Evolutionary conservation across 768 basidiomycete species (phyloP).

Genomic region (Amylocystis lapponica): DNA sequence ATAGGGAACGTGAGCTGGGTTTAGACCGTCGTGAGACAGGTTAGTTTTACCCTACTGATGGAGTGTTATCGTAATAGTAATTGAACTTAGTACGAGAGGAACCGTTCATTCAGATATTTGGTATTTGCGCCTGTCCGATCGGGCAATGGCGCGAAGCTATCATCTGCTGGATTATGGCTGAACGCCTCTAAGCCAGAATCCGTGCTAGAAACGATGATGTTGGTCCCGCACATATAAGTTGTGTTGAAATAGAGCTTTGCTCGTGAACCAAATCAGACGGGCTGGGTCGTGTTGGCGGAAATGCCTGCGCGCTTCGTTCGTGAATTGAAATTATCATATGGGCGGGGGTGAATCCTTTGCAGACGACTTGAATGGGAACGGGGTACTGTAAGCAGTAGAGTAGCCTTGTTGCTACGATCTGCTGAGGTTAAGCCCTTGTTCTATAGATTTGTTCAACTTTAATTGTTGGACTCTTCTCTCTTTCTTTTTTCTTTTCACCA

Average conservation of each 20-base stretch:
- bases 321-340: conserved; percentile 62
- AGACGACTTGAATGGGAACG: conserved; percentile 73
- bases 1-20: conserved; percentile 80
- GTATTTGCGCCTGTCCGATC: conserved; percentile 76
- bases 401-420: conserved; percentile 76
- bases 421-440: conserved; percentile 72
- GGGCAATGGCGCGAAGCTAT: conserved; percentile 77
- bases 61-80: conserved; percentile 69
- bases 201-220: conserved; percentile 71
- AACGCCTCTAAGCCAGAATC: conserved; percentile 82
- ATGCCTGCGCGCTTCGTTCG: conserved; percentile 44
- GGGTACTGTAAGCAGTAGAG: conserved; percentile 74
- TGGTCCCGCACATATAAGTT: conserved; percentile 53
- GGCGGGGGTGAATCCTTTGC: conserved; percentile 71
- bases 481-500: conserved; percentile 28
- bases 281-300: conserved; percentile 46
- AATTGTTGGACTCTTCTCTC: conserved; percentile 34
- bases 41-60: conserved; percentile 85
- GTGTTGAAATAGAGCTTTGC: conserved; percentile 66
- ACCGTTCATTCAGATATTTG: conserved; percentile 80
- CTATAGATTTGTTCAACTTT: conserved; percentile 60
- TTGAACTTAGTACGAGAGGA: conserved; percentile 81
- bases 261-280: conserved; percentile 62
- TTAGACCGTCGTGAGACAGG: conserved; percentile 82
- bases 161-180: conserved; percentile 82